phyloP scores from a whole-genome alignment of 1,284 basidiomycete genomes.

The Pholiota adiposa region DNA sequence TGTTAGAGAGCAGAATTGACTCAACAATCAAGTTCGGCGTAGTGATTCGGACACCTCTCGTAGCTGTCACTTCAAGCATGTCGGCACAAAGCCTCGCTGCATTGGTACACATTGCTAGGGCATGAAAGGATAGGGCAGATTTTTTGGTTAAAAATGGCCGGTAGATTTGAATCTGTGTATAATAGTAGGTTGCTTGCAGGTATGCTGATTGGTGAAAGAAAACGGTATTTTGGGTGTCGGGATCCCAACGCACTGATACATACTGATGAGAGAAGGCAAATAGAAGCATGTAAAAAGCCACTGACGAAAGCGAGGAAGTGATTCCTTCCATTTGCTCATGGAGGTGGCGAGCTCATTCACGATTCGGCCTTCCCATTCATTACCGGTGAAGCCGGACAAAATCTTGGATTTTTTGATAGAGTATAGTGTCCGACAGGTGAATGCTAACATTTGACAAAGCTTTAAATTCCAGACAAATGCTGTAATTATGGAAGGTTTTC shows the following conservation, averaged over 20 bases:
- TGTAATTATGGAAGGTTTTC: slow-evolving; percentile 48
- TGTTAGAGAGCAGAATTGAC: slow-evolving; percentile 1
- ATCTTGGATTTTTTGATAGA: slow-evolving; percentile 55
- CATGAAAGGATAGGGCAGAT: slow-evolving; percentile 54
- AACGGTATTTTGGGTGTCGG: slow-evolving; percentile 45
- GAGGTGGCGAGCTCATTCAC: slow-evolving; percentile 67
- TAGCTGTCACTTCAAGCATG: slow-evolving; percentile 47
- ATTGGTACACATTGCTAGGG: slow-evolving; percentile 72
- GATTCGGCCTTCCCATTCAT: slow-evolving; percentile 52
- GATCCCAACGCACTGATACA: slow-evolving; percentile 62
- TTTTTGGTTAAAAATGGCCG: slow-evolving; percentile 44
- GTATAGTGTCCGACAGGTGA: slow-evolving; percentile 55
- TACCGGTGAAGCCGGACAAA: slow-evolving; percentile 53
- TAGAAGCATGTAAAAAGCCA: slow-evolving; percentile 14
- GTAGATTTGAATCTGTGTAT: slow-evolving; percentile 56
- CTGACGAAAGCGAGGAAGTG: slow-evolving; percentile 57
- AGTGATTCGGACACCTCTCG: slow-evolving; percentile 27
- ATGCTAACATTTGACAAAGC: slow-evolving; percentile 62
- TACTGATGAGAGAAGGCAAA: not conserved
- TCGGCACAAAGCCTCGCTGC: slow-evolving; percentile 67
- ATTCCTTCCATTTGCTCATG: slow-evolving; percentile 67
- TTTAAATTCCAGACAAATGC: slow-evolving; percentile 58
- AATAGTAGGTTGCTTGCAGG: slow-evolving; percentile 64
- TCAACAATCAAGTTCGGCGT: slow-evolving; percentile 34
- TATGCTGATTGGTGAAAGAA: slow-evolving; percentile 66